A percentile compares a stretch with the other conserved stretches of the same genome.
These are phyloP conservation scores for Mycena leptocephala DNA, from an alignment of 768 basidiomycete genomes.

Conservation along the genomic window DNA sequence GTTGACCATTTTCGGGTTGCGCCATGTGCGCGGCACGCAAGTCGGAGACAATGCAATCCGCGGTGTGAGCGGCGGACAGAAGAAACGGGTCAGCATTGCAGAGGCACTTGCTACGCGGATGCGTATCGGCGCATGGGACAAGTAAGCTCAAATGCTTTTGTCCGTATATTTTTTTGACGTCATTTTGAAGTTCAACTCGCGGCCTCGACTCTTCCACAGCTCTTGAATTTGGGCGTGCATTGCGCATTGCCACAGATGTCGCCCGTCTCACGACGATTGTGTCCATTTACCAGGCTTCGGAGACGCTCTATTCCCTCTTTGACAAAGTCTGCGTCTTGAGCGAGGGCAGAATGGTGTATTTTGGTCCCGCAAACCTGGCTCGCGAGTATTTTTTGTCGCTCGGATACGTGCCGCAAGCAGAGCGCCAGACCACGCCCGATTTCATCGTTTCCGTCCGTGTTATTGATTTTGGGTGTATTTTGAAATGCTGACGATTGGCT, in stretches of 20 bases:
- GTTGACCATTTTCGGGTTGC: slow-evolving; percentile 82
- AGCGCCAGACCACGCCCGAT: slow-evolving; percentile 77
- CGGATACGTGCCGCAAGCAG: slow-evolving; percentile 71
- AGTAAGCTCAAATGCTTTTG: slow-evolving; percentile 53
- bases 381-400: slow-evolving; percentile 73
- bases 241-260: slow-evolving; percentile 76
- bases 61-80: slow-evolving; percentile 85
- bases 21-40: slow-evolving; percentile 78
- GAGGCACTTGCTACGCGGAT: slow-evolving; percentile 79
- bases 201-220: slow-evolving; percentile 82
- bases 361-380: slow-evolving; percentile 77
- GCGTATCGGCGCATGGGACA: slow-evolving; percentile 83
- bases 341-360: slow-evolving; percentile 84
- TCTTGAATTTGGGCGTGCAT: slow-evolving; percentile 78
- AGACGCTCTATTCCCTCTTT: slow-evolving; percentile 64
- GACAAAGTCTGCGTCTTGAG: slow-evolving; percentile 89
- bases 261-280: slow-evolving; percentile 74
- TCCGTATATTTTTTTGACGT: neutral
- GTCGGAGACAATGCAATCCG: slow-evolving; percentile 86
- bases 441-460: slow-evolving; percentile 67
- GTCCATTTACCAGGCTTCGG: slow-evolving; percentile 91
- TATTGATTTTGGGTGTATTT: neutral
- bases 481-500: neutral
- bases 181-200: slow-evolving; percentile 69
- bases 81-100: slow-evolving; percentile 86